Percentiles rank a stretch among this genome's conserved stretches.
phyloP scores from a whole-genome alignment of 192 early-diverging fungal genomes.

The Fimicolochytrium jonesii region DNA sequence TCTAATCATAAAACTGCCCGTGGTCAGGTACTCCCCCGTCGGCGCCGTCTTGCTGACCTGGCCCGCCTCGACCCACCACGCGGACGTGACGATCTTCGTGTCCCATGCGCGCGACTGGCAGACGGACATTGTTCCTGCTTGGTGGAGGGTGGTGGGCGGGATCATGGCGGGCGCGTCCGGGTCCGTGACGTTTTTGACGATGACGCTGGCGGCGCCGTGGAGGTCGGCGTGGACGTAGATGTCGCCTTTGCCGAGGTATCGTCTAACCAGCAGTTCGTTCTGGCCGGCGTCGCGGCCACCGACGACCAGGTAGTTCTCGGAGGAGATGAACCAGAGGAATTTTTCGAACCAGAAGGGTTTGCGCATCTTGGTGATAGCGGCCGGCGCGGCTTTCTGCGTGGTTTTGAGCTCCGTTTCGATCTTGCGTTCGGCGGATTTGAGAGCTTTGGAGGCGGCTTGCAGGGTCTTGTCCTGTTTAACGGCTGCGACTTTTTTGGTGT shows the following conservation, averaged over 20 bases:
- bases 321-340: conserved; percentile 92
- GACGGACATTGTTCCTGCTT: conserved; percentile 94
- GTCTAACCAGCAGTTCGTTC: conserved; percentile 86
- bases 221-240: conserved; percentile 91
- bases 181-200: conserved; percentile 73
- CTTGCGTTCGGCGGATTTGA: conserved; percentile 88
- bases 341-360: conserved; percentile 98
- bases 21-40: conserved; percentile 85
- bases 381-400: conserved; percentile 61
- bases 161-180: conserved; percentile 32
- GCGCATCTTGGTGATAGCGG: conserved; percentile 79
- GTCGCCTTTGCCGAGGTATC: conserved; percentile 66
- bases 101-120: conserved; percentile 96
- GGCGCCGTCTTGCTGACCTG: conserved; percentile 89
- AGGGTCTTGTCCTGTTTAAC: conserved; percentile 90
- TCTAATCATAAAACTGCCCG: conserved; percentile 89
- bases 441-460: conserved; percentile 75
- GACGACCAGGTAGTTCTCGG: conserved; percentile 89
- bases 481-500: conserved; percentile 73
- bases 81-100: conserved; percentile 87
- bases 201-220: conserved; percentile 83
- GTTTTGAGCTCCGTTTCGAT: conserved; percentile 76
- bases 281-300: conserved; percentile 90
- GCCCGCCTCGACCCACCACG: conserved; percentile 88
- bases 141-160: conserved; percentile 85